phyloP scores from a whole-genome alignment of 768 basidiomycete genomes.

The Mycena chlorophos region DNA sequence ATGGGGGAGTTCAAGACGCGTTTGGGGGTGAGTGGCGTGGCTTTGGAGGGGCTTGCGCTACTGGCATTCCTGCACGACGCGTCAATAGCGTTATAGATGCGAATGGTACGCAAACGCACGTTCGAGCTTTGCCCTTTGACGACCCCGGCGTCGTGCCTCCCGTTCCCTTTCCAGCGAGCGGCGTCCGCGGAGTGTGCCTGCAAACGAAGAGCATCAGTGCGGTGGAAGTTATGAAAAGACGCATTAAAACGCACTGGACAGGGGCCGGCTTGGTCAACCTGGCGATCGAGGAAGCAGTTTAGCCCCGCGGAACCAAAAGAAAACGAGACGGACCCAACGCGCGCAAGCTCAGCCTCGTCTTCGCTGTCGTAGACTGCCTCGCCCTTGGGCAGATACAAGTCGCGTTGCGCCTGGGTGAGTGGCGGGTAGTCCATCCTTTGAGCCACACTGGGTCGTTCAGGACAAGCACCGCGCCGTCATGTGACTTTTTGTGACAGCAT shows the following conservation, averaged over 20 bases:
- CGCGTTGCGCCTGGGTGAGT: background rate
- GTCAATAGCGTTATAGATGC: background rate
- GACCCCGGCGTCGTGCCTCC: too few species aligned
- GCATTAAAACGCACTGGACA: background rate
- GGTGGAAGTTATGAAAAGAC: background rate
- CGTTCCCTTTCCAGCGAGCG: background rate
- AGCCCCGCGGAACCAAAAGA: conserved; percentile 11
- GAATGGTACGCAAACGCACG: background rate
- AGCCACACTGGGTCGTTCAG: background rate
- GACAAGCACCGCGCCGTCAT: too few species aligned
- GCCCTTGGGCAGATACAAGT: background rate
- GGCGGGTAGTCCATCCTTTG: background rate
- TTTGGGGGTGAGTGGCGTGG: too few species aligned
- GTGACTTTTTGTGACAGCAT: too few species aligned
- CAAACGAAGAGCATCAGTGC: background rate
- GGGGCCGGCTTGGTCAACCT: background rate
- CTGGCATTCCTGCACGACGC: background rate
- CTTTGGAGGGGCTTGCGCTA: background rate
- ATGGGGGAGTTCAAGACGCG: background rate
- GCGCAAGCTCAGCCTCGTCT: conserved; percentile 40
- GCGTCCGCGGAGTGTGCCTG: background rate
- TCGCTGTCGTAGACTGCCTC: conserved; percentile 52
- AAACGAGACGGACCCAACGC: conserved; percentile 7
- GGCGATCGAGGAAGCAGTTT: background rate
- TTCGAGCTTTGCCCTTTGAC: background rate